Percentiles rank a stretch among this genome's conserved stretches.
Evolutionary conservation across 176 grass and related monocot species (phyloP).

Genomic region (Juncus effusus): DNA sequence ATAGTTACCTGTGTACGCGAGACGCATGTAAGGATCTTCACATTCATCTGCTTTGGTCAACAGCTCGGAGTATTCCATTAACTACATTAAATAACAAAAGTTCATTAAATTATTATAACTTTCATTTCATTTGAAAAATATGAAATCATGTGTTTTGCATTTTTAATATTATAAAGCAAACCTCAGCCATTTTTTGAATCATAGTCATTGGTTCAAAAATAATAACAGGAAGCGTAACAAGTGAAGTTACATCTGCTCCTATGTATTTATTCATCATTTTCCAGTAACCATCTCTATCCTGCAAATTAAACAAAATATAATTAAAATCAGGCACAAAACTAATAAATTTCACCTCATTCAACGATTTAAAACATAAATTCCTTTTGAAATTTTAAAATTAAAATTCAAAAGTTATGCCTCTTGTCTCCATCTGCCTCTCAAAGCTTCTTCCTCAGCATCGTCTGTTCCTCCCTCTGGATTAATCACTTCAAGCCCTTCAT

Average conservation of each 20-base stretch:
- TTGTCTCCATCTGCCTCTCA: slow-evolving; percentile 86
- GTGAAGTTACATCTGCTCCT: slow-evolving; percentile 95
- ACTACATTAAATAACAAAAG: slow-evolving; percentile 32
- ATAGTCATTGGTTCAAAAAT: slow-evolving; percentile 98
- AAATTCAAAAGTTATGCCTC: slow-evolving; percentile 46
- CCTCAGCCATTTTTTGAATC: slow-evolving; percentile 96
- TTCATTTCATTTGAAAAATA: slow-evolving; percentile 22
- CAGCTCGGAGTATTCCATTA: slow-evolving; percentile 93
- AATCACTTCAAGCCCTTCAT: slow-evolving; percentile 96
- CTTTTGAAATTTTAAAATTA: not conserved
- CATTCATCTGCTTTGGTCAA: slow-evolving; percentile 96
- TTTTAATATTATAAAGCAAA: slow-evolving; percentile 30
- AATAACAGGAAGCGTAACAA: slow-evolving; percentile 96
- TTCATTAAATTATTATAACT: slow-evolving; percentile 13
- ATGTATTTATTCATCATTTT: slow-evolving; percentile 99
- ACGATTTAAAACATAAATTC: not conserved
- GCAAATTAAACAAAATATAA: slow-evolving; percentile 25
- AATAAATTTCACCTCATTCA: slow-evolving; percentile 10
- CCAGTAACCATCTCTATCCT: slow-evolving; percentile 97
- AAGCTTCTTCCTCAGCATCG: slow-evolving; percentile 82
- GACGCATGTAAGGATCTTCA: slow-evolving; percentile 85
- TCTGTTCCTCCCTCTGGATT: slow-evolving; percentile 89
- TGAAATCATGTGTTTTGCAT: not conserved
- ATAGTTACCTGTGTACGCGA: slow-evolving; percentile 85
- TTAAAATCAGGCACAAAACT: not conserved